A percentile compares a stretch with the other conserved stretches of the same genome.
Evolutionary conservation across 179 eudicot genomes (phyloP).

Genomic region (Sideroxylon spinosum): DNA sequence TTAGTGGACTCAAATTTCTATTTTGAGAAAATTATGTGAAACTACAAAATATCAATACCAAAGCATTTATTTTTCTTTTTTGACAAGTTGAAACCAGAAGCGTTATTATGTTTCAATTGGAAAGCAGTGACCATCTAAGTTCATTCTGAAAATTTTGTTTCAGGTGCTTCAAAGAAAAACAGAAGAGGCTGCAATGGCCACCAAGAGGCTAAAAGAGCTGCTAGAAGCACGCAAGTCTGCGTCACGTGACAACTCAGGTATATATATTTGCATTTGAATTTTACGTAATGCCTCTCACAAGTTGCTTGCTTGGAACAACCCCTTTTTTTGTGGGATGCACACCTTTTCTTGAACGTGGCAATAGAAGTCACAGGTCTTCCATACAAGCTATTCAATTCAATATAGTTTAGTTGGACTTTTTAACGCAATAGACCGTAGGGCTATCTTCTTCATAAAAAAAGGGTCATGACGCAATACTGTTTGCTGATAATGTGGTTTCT

Average conservation of each 20-base stretch:
- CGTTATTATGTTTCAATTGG: too few species aligned
- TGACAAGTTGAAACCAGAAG: too few species aligned
- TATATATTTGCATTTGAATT: slow-evolving; percentile 7
- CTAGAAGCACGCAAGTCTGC: slow-evolving; percentile 83
- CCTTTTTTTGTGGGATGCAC: background rate
- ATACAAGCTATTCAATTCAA: background rate
- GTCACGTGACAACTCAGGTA: slow-evolving; percentile 73
- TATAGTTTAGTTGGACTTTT: background rate
- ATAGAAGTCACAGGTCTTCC: background rate
- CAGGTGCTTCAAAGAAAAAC: slow-evolving; percentile 98
- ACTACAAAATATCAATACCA: too few species aligned
- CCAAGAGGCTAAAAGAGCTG: slow-evolving; percentile 88
- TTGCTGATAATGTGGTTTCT: slow-evolving; percentile 23
- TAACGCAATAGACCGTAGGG: background rate
- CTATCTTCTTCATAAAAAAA: too few species aligned
- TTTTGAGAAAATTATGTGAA: too few species aligned
- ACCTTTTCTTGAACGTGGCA: background rate
- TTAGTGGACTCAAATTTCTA: too few species aligned
- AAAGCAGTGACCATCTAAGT: too few species aligned
- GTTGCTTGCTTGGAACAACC: background rate
- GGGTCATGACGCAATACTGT: too few species aligned
- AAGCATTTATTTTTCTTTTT: too few species aligned
- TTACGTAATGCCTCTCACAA: background rate
- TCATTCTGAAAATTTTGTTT: background rate
- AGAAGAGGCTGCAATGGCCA: slow-evolving; percentile 98